Evolutionary conservation across 2,329 filamentous ascomycete species (phyloP).

Genomic region (Bimuria novae-zelandiae): DNA sequence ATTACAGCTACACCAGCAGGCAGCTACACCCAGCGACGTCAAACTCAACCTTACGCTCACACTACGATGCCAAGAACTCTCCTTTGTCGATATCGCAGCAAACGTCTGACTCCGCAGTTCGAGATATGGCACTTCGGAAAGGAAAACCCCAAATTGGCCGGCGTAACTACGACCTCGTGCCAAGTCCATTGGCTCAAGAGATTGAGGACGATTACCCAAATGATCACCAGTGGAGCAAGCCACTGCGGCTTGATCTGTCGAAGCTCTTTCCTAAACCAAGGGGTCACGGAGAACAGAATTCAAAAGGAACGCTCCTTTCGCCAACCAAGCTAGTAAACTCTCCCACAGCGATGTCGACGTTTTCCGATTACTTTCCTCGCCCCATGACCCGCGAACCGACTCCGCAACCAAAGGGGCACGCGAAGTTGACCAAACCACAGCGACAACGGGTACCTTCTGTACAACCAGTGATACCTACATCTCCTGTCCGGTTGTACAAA

Average conservation of each 20-base stretch:
- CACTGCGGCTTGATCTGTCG: constrained; percentile 47
- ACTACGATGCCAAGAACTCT: constrained; percentile 49
- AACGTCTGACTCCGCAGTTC: constrained; percentile 50
- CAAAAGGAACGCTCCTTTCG: constrained; percentile 38
- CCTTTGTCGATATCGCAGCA: constrained; percentile 51
- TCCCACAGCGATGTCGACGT: constrained; percentile 45
- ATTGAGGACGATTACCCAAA: constrained; percentile 26
- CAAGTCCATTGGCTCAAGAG: constrained; percentile 27
- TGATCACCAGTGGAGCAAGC: constrained; percentile 38
- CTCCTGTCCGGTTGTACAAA: constrained; percentile 33
- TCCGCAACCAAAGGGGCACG: constrained; percentile 25
- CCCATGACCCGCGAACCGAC: constrained; percentile 39
- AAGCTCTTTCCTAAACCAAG: constrained; percentile 49
- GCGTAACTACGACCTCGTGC: constrained; percentile 12
- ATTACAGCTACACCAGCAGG: constrained; percentile 35
- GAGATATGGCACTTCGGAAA: constrained; percentile 50
- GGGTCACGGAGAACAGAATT: constrained; percentile 21
- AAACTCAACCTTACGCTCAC: constrained; percentile 48
- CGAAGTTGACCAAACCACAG: constrained; percentile 32
- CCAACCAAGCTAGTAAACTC: constrained; percentile 48
- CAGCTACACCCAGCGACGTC: constrained; percentile 40
- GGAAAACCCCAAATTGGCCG: constrained; percentile 37
- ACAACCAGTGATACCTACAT: constrained; percentile 18
- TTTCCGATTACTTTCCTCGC: constrained; percentile 43
- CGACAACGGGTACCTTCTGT: constrained; percentile 21